These are phyloP conservation scores for Ambrosia artemisiifolia DNA, from an alignment of 129 eudicot species.

Conservation along the genomic window DNA sequence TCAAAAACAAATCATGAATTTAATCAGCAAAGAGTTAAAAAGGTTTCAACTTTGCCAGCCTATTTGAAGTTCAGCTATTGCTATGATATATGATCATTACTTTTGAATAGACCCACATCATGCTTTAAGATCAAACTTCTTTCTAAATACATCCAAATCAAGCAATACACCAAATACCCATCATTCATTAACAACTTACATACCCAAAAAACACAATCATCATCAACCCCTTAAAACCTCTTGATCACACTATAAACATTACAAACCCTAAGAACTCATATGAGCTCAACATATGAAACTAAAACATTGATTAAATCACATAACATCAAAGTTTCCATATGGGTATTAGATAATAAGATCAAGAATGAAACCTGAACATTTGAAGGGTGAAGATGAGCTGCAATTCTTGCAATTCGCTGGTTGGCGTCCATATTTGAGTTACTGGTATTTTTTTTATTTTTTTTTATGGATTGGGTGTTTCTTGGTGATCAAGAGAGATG, in stretches of 20 bases:
- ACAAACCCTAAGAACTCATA: slow-evolving; percentile 7
- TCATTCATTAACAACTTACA: too few species aligned
- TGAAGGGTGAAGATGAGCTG: slow-evolving; percentile 84
- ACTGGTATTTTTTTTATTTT: not conserved
- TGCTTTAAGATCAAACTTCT: not conserved
- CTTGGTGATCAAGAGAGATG: slow-evolving; percentile 28
- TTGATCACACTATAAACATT: slow-evolving; percentile 17
- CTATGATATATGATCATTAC: not conserved
- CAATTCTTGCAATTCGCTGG: slow-evolving; percentile 71
- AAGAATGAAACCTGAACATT: slow-evolving; percentile 49
- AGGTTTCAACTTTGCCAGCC: not conserved
- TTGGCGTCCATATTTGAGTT: slow-evolving; percentile 39
- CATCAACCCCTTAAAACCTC: not conserved
- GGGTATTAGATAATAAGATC: slow-evolving; percentile 11
- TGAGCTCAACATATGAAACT: not conserved
- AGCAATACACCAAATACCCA: too few species aligned
- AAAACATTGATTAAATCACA: not conserved
- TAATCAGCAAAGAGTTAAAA: not conserved
- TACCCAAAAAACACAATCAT: not conserved
- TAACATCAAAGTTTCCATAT: slow-evolving; percentile 5
- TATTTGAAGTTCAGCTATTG: not conserved
- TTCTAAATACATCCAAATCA: not conserved
- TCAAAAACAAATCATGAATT: not conserved
- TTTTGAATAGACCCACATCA: not conserved
- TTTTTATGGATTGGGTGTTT: slow-evolving; percentile 24